A percentile compares a stretch with the other conserved stretches of the same genome.
Conservation (phyloP, 2,329 filamentous ascomycete genomes). For the Rutstroemia sp. region DNA sequence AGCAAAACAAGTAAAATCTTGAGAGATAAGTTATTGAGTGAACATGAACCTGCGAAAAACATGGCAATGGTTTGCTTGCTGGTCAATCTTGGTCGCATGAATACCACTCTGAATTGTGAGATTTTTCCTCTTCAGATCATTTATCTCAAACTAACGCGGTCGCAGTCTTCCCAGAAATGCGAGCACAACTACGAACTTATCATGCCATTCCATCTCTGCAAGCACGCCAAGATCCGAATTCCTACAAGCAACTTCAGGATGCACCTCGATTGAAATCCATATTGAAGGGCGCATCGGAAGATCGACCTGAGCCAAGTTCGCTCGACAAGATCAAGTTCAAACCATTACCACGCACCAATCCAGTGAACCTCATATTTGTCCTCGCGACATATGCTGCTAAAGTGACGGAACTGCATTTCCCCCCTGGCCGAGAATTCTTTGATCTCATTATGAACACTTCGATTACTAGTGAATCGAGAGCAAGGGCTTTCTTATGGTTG, state of each 20-base stretch:
- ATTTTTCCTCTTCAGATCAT: slow-evolving; percentile 11
- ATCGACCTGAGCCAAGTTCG: slow-evolving; percentile 74
- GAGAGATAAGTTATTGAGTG: slow-evolving; percentile 89
- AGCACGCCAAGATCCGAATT: slow-evolving; percentile 87
- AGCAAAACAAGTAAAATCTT: slow-evolving; percentile 99
- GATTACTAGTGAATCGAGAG: slow-evolving; percentile 73
- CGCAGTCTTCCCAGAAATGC: slow-evolving; percentile 97
- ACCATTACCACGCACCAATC: slow-evolving; percentile 77
- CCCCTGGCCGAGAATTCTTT: slow-evolving; percentile 80
- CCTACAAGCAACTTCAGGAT: slow-evolving; percentile 97
- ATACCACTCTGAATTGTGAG: slow-evolving; percentile 94
- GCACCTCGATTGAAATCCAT: slow-evolving; percentile 95
- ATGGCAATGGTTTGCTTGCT: slow-evolving; percentile 99
- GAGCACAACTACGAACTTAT: slow-evolving; percentile 93
- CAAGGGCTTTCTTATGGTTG: slow-evolving; percentile 87
- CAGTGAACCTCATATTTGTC: slow-evolving; percentile 94
- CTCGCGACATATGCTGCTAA: slow-evolving; percentile 85
- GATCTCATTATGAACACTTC: slow-evolving; percentile 90
- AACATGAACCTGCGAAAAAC: slow-evolving; percentile 84
- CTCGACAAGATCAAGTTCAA: slow-evolving; percentile 72
- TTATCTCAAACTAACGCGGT: slow-evolving; percentile 22
- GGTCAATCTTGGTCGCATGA: slow-evolving; percentile 97
- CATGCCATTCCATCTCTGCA: slow-evolving; percentile 96
- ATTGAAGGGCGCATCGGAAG: slow-evolving; percentile 91
- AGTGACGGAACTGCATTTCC: slow-evolving; percentile 89